A percentile compares a stretch with the other conserved stretches of the same genome.
Evolutionary conservation across 2,329 filamentous ascomycete genomes (phyloP).

Genomic region (Alternaria sp.): DNA sequence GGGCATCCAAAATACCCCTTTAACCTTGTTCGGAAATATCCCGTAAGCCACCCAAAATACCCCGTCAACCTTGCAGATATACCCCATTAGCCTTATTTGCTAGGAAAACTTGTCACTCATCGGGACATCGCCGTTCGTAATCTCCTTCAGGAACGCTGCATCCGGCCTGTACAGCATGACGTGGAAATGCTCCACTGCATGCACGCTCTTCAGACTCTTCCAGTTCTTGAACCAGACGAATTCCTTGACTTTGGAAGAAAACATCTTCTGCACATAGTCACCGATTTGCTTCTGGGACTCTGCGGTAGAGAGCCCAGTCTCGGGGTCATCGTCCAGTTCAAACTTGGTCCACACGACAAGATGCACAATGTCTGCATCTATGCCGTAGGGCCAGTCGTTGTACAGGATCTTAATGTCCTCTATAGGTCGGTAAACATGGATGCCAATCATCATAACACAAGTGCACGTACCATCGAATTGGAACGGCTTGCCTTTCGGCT

Average conservation of each 20-base stretch:
- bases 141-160: constrained; percentile 69
- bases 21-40: not conserved
- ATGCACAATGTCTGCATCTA: constrained; percentile 80
- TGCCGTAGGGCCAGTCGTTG: constrained; percentile 95
- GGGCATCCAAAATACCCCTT: not conserved
- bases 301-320: constrained; percentile 71
- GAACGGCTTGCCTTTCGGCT: constrained; percentile 55
- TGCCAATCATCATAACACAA: not conserved
- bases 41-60: not conserved
- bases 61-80: not conserved
- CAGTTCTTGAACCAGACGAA: constrained; percentile 90
- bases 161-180: constrained; percentile 87
- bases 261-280: constrained; percentile 72
- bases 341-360: constrained; percentile 96
- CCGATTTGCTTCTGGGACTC: constrained; percentile 71
- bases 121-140: constrained; percentile 79
- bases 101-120: constrained; percentile 52
- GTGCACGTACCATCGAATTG: constrained; percentile 39
- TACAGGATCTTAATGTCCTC: constrained; percentile 76
- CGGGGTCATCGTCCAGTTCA: constrained; percentile 72
- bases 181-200: constrained; percentile 92
- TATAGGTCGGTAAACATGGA: constrained; percentile 34
- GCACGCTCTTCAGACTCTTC: constrained; percentile 82
- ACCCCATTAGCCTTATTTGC: not conserved
- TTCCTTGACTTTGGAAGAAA: constrained; percentile 64